Base-by-base conservation (phyloP, 2,329 filamentous ascomycete species). In the Penicillium sp. region DNA sequence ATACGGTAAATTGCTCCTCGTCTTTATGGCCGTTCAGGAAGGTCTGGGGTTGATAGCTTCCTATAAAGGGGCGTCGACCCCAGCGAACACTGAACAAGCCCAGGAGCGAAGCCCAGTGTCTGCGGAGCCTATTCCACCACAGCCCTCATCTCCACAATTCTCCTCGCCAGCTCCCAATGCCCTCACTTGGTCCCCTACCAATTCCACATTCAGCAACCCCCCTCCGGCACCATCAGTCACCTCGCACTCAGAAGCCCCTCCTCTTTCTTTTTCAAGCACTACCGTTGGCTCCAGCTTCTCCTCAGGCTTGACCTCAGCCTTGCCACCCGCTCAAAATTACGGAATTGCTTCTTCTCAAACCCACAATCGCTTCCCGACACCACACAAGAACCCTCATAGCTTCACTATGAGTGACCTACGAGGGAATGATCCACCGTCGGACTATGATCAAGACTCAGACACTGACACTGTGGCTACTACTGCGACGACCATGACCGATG, bases 11-110 rank as follows among this genome's bases (percentile, higher is more conserved):
- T 62, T 72, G 15, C 69, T 79, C 34, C 63, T 78, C 49, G 60
- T 72, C 17, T 77, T 79, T 41, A 77, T 79, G 72, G 66, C 68
- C 15, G 69, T 70, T 4, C 76, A 79, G 50, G 76, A 79, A 55
- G 66, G 69, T n/a, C 57, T 78, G 52, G 66, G 67, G 5, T 57
- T 78, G 48, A 49, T 72, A 10, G 61, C 70, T 15, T 57, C 71
- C 34, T 72, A 70, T 49, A 66, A 58, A 10, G 61, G 57, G 20
- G 35, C 52, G 7, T 25, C 42, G n/a, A 28, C 55, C 25, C 31
- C 43, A 31, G n/a, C 49, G 4, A 47, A 34, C 12, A 41, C 55
- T 7, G 62, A 63, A 50, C 55, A 43, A 20, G 57, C 57, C n/a
- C 58, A 60, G 37, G 54, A 55, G 17, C 41, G 62, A 8, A 54